These are phyloP conservation scores for Ormosia emarginata DNA, from an alignment of 306 rosid genomes.

Conservation along the genomic window DNA sequence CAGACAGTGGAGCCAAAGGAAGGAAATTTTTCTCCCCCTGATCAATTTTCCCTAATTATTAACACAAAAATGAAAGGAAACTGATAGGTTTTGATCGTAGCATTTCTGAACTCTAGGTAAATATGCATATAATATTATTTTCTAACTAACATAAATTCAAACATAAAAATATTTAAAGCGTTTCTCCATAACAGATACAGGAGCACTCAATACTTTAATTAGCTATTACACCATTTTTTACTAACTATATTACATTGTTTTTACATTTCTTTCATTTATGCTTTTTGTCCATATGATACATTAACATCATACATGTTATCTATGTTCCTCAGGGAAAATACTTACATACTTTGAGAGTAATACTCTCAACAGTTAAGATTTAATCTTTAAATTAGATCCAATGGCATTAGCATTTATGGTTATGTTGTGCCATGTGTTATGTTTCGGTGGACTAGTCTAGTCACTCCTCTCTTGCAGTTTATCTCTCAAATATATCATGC, in stretches of 20 bases:
- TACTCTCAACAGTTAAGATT: neutral
- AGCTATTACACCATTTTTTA: too few relatives aligned
- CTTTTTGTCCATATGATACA: too few relatives aligned
- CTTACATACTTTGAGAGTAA: too few relatives aligned
- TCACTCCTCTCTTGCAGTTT: neutral
- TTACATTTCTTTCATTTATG: too few relatives aligned
- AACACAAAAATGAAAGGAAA: neutral
- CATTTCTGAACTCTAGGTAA: neutral
- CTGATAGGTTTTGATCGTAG: neutral
- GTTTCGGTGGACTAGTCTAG: neutral
- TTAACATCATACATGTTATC: too few relatives aligned
- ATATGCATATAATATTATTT: neutral
- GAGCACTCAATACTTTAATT: too few relatives aligned
- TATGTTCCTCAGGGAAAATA: too few relatives aligned
- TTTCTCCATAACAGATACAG: too few relatives aligned
- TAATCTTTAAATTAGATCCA: neutral
- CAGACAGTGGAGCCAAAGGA: neutral
- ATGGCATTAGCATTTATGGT: neutral
- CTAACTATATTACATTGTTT: too few relatives aligned
- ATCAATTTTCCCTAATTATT: neutral
- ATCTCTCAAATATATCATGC: constrained; percentile 7
- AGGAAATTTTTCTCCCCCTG: neutral
- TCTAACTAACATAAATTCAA: too few relatives aligned
- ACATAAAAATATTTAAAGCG: too few relatives aligned
- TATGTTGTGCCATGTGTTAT: neutral